Conservation (phyloP, 345 rosid genomes). For the Alliaria petiolata region DNA sequence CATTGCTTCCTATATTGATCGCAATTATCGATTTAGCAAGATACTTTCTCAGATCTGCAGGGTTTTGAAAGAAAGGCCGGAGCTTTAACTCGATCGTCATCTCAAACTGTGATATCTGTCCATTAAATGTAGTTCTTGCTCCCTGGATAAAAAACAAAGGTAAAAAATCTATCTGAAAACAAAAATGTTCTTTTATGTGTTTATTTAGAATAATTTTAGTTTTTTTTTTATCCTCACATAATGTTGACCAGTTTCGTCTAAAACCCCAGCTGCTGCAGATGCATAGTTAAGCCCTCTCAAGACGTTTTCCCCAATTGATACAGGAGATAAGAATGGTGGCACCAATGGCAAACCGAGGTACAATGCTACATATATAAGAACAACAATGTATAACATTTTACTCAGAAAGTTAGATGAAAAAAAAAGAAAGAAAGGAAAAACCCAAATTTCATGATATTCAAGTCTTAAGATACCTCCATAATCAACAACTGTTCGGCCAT, state of each 20-base stretch:
- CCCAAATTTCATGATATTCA: not conserved
- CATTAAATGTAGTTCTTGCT: constrained; percentile 30
- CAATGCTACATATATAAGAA: constrained; percentile 6
- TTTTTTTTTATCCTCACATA: constrained; percentile 25
- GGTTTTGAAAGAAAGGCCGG: constrained; percentile 23
- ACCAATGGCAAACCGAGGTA: constrained; percentile 32
- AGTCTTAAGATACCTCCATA: constrained; percentile 21
- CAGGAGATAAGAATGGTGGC: constrained; percentile 36
- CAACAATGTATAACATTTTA: not conserved
- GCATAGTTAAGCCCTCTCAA: constrained; percentile 39
- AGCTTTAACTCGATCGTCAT: constrained; percentile 15
- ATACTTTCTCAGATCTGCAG: constrained; percentile 24
- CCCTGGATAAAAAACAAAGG: constrained; percentile 24
- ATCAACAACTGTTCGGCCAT: constrained; percentile 37
- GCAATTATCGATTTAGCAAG: constrained; percentile 27
- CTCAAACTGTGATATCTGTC: constrained; percentile 38
- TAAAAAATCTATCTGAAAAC: too few species aligned
- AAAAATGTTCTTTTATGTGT: not conserved
- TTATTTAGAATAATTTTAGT: not conserved
- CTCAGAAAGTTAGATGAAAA: not conserved
- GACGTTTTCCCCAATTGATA: constrained; percentile 12
- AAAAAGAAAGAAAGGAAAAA: not conserved
- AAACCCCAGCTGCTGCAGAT: constrained; percentile 42
- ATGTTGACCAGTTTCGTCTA: constrained; percentile 37
- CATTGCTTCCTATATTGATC: constrained; percentile 42